Conservation (phyloP, 306 rosid species). For the Corylus avellana region DNA sequence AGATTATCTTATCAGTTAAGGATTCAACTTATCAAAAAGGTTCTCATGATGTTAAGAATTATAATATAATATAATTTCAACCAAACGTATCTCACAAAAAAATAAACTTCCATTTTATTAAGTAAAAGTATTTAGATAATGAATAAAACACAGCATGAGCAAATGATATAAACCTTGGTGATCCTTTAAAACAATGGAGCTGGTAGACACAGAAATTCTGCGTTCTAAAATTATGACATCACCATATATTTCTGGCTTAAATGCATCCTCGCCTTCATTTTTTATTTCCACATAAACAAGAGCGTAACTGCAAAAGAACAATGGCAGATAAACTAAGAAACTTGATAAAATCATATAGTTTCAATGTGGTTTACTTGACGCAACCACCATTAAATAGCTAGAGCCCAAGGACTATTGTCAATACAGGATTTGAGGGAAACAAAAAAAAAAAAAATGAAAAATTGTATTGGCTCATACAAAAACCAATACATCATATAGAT, state of each 20-base stretch:
- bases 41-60: not conserved
- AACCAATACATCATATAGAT: not conserved
- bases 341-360: constrained; percentile 1
- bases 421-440: not conserved
- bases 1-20: not conserved
- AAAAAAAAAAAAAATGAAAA: not conserved
- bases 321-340: constrained; percentile 15
- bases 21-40: not conserved
- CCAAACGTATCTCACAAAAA: not conserved
- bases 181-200: constrained; percentile 63
- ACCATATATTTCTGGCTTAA: constrained; percentile 75
- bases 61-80: not conserved
- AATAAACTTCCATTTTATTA: not conserved
- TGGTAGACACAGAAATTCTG: constrained; percentile 62
- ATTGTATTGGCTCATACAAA: not conserved
- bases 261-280: constrained; percentile 91
- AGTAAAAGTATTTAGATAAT: not conserved
- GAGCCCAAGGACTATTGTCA: not conserved
- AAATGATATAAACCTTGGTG: constrained; percentile 49
- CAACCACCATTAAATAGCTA: not conserved
- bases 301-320: constrained; percentile 60
- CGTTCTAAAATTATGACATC: constrained; percentile 69
- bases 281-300: constrained; percentile 69
- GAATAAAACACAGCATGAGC: not conserved
- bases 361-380: not conserved